phyloP scores from a whole-genome alignment of 345 rosid genomes.

The Pugionium dolabratum region DNA sequence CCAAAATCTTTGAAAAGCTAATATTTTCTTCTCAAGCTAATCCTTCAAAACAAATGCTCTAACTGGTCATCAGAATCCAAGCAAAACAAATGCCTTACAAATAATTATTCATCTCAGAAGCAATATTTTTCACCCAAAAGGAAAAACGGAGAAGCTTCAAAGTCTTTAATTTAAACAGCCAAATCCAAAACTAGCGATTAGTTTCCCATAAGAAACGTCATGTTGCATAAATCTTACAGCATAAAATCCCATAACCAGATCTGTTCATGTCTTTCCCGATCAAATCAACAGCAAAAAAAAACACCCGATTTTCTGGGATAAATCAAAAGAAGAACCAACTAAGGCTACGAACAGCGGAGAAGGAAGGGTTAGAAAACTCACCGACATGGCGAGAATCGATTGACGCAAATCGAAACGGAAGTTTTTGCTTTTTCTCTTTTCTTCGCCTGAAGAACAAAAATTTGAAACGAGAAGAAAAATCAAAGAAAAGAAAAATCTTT shows the following conservation, averaged over 20 bases:
- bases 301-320: neutral
- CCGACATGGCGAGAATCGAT: slow-evolving; percentile 31
- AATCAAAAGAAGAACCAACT: neutral
- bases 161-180: neutral
- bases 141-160: neutral
- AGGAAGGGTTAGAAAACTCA: slow-evolving; percentile 7
- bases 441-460: neutral
- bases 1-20: slow-evolving; percentile 10
- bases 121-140: neutral
- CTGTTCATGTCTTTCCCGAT: slow-evolving; percentile 15
- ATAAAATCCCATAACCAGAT: slow-evolving; percentile 25
- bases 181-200: neutral
- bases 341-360: neutral
- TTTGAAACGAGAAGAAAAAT: slow-evolving; percentile 24
- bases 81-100: neutral
- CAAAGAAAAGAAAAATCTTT: slow-evolving; percentile 8
- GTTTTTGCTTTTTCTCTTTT: neutral
- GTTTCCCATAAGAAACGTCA: neutral
- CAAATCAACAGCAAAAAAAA: slow-evolving; percentile 10
- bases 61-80: neutral
- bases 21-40: neutral
- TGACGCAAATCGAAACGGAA: slow-evolving; percentile 23
- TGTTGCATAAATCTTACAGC: slow-evolving; percentile 7
- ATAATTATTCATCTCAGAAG: neutral
- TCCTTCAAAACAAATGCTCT: neutral